Base-by-base conservation (phyloP, 2,329 filamentous ascomycete species). In the Apiospora arundinis region DNA sequence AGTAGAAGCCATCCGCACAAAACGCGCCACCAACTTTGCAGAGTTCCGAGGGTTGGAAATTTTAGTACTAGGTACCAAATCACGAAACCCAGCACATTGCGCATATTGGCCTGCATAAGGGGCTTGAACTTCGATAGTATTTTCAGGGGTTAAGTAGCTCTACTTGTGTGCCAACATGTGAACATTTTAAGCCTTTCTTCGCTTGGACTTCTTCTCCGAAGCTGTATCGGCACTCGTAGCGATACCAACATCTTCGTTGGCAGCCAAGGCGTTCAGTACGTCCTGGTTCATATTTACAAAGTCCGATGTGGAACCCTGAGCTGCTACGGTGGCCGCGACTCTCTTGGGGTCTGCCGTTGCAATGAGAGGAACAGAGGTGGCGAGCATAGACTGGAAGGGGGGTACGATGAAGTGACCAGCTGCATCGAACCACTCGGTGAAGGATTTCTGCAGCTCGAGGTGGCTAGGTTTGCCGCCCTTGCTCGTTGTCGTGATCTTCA, bases 311-410 rank as follows among this genome's bases (percentile, higher is more conserved):
- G 46, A 37, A 0, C 60, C 32, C 48, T 42, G 66, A 68, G 49
- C 45, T 65, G 52, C 18, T 65, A n/a, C 40, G 52, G 80, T 78
- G 49, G 78, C 75, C 2, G 80, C 81, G n/a, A 85, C 85, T 70
- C 87, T 85, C 80, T 88, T 88, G 48, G 91, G 88, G 77, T 95
- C 93, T 44, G 87, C 86, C 75, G 86, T 86, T 68, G 91, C 93
- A 73, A 95, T 87, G 44, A 88, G 79, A 0, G 91, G 88, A 4
- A 95, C 86, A 52, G 88, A 86, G n/a, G 87, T 87, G 14, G 92
- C 93, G 67, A 96, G 85, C 83, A 93, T 90, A 79, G 91, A 88
- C 86, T 96, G 93, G 82, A 96, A 95, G 7, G 93, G 93, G 75
- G 89, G 85, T 11, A 90, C 88, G 65, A 95, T 88, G 80, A 96